These are phyloP conservation scores for Monosporascus sp. DNA, from an alignment of 2,329 filamentous ascomycete genomes.

Conservation along the genomic window DNA sequence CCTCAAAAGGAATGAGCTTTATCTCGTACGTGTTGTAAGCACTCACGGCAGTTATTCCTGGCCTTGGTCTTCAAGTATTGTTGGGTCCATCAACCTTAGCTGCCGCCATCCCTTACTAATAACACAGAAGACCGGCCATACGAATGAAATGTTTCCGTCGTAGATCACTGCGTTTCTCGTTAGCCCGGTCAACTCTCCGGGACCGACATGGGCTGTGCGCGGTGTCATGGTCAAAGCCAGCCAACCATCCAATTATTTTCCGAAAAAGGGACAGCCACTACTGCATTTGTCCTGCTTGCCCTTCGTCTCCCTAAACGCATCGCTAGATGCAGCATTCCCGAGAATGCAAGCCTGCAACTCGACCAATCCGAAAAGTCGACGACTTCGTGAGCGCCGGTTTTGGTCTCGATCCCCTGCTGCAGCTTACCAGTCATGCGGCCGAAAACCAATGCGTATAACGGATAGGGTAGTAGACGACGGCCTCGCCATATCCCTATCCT, in stretches of 20 bases:
- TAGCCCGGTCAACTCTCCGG: not conserved
- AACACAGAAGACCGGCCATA: not conserved
- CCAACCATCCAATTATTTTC: not conserved
- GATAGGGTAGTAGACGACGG: constrained; percentile 7
- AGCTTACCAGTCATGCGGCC: constrained; percentile 8
- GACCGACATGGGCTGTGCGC: not conserved
- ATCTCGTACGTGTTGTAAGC: too few relatives aligned
- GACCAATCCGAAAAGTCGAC: constrained; percentile 5
- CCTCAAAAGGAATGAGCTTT: too few relatives aligned
- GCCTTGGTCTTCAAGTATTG: too few relatives aligned
- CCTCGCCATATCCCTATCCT: constrained; percentile 1
- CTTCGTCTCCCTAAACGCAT: not conserved
- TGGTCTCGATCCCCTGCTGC: constrained; percentile 6
- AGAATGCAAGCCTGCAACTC: constrained; percentile 5
- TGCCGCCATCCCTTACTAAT: not conserved
- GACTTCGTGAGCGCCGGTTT: constrained; percentile 5
- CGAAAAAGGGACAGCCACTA: not conserved
- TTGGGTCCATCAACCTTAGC: not conserved
- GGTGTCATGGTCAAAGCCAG: not conserved
- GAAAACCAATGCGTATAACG: constrained; percentile 6
- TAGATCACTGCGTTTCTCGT: constrained; percentile 2
- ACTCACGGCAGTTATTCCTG: too few relatives aligned
- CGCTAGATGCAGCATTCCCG: not conserved
- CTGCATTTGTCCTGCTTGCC: not conserved
- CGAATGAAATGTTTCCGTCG: not conserved